Evolutionary conservation across 2,329 filamentous ascomycete species (phyloP), one percentile per base, ranked within the genome.

Genomic region (Gaeumannomyces tritici): DNA sequence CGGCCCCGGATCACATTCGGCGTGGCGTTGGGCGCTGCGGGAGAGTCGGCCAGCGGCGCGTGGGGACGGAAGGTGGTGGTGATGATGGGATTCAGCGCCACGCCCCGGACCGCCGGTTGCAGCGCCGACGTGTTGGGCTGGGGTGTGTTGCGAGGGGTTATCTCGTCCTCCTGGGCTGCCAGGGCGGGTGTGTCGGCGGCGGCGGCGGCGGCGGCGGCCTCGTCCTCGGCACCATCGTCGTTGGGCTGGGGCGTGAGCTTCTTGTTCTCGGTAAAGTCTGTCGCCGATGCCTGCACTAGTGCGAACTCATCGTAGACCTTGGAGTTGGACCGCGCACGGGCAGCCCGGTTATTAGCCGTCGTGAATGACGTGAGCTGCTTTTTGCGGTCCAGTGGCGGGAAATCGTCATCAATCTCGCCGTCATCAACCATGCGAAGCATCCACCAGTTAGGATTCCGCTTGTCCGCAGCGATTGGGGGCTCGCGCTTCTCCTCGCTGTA

Each of bases 221-320:
- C 66, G 59, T 70, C 71, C 59, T 73, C 65, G 55, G 70, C 69
- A 64, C 71, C 63, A 58, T 87, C 84, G 63, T 83, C 80, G 61
- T 84, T 83, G 64, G 86, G 88, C 61, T 89, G 80, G 6, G 88
- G 88, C 3, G 89, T 91, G 61, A 85, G 70, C 55, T 76, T 79
- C 70, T 90, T 84, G 69, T 93, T 92, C 62, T 89, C 86, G 62
- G 79, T 78, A 67, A 86, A 89, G 68, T 89, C 87, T 13, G 82
- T 83, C 63, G 85, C 79, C 1, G 85, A 87, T 3, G 90, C 90
- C 69, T 87, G 84, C 15, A 91, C 89, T 29, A 96, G 78, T 15
- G 88, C 90, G 73, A 96, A 93, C 67, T 95, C 90, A 68, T 93
- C 90, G 77, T 88, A 91, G 1, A 89, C 86, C 70, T 88, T 91